Percentiles rank a stretch among this genome's conserved stretches.
phyloP scores from a whole-genome alignment of 306 rosid genomes.

The Rosa lucieae region DNA sequence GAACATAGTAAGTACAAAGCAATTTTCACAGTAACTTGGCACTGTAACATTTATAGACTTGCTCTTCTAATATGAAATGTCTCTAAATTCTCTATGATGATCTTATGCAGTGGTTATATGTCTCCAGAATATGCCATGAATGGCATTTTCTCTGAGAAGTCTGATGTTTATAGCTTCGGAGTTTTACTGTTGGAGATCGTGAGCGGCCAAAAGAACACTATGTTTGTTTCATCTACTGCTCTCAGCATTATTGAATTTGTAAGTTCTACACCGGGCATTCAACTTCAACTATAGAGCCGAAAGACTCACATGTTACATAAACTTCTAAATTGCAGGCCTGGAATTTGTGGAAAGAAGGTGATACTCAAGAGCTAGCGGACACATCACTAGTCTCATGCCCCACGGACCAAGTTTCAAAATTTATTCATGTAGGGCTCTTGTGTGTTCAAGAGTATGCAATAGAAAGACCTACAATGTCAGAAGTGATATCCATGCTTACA shows the following conservation, averaged over 20 bases:
- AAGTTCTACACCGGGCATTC: conserved; percentile 1
- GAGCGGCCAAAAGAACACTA: conserved; percentile 28
- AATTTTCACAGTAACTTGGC: neutral
- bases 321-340: conserved; percentile 24
- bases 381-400: conserved; percentile 25
- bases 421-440: conserved; percentile 29
- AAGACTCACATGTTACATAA: neutral
- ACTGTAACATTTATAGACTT: neutral
- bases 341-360: conserved; percentile 26
- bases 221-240: conserved; percentile 1
- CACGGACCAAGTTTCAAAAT: conserved; percentile 10
- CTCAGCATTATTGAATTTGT: conserved; percentile 28
- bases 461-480: conserved; percentile 34
- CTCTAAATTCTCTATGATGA: neutral
- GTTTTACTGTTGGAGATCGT: conserved; percentile 29
- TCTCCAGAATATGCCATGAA: conserved; percentile 38
- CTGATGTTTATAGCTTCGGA: conserved; percentile 33
- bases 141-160: conserved; percentile 32
- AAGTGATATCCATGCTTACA: conserved; percentile 28
- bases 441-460: conserved; percentile 30
- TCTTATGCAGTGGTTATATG: conserved; percentile 31
- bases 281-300: neutral
- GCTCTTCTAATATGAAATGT: neutral
- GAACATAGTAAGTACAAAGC: conserved; percentile 33
- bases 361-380: conserved; percentile 10